Evolutionary conservation across 1,139 yeast genomes (phyloP).

Genomic region (Entelexis paramagnoliae): DNA sequence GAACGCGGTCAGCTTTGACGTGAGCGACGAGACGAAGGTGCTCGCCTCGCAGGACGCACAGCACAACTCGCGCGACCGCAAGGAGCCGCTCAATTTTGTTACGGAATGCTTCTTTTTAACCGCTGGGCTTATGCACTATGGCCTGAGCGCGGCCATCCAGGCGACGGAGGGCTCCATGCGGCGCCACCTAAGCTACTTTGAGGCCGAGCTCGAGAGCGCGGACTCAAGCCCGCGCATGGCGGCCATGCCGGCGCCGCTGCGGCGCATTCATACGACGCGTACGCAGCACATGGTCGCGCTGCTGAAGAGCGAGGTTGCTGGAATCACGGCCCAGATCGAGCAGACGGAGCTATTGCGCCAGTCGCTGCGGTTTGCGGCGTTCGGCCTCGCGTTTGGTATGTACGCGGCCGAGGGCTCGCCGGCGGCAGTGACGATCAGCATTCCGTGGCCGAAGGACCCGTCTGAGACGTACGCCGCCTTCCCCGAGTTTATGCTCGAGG

Average conservation of each 20-base stretch:
- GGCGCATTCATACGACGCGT: not conserved
- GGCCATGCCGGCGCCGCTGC: constrained; percentile 5
- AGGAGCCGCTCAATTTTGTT: constrained; percentile 54
- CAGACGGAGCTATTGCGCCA: constrained; percentile 12
- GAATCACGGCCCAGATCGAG: constrained; percentile 7
- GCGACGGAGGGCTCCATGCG: constrained; percentile 45
- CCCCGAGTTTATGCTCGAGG: constrained; percentile 83
- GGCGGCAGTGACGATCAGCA: constrained; percentile 48
- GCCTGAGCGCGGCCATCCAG: constrained; percentile 67
- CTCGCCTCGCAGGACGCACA: constrained; percentile 68
- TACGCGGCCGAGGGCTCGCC: constrained; percentile 44
- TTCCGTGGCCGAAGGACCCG: constrained; percentile 43
- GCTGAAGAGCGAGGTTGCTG: constrained; percentile 13
- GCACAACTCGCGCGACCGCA: constrained; percentile 37
- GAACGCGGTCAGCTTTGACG: constrained; percentile 43
- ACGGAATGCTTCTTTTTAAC: constrained; percentile 80
- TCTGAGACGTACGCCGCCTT: constrained; percentile 61
- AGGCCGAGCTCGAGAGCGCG: constrained; percentile 14
- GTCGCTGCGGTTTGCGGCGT: constrained; percentile 47
- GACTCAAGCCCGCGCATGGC: constrained; percentile 5
- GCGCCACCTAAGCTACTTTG: constrained; percentile 14
- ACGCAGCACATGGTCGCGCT: not conserved
- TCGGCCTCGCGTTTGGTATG: constrained; percentile 61
- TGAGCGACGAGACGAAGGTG: constrained; percentile 72
- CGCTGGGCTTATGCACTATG: constrained; percentile 73